These are phyloP conservation scores for Citrus unshiu DNA, from an alignment of 345 rosid genomes.

Conservation along the genomic window DNA sequence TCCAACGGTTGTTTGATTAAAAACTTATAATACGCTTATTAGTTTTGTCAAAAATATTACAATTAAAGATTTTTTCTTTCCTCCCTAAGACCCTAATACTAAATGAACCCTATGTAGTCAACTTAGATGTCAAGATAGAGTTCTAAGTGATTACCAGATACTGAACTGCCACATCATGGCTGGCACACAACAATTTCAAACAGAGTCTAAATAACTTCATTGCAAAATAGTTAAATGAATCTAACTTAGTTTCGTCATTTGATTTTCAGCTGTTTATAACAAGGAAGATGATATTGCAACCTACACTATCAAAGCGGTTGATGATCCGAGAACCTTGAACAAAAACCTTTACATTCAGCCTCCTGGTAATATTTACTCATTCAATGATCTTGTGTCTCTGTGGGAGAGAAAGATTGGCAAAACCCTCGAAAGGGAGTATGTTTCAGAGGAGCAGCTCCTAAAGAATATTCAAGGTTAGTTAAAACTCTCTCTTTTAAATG, in stretches of 20 bases:
- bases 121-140: no score
- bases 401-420: slow-evolving; percentile 65
- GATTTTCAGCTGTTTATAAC: slow-evolving; percentile 39
- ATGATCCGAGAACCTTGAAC: slow-evolving; percentile 60
- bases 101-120: no score
- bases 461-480: slow-evolving; percentile 40
- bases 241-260: not conserved
- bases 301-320: slow-evolving; percentile 48
- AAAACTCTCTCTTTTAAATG: not conserved
- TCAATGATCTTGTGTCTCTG: slow-evolving; percentile 51
- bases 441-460: slow-evolving; percentile 54
- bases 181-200: no score
- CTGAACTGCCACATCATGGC: no score
- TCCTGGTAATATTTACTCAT: slow-evolving; percentile 41
- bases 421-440: slow-evolving; percentile 40
- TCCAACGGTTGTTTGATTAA: no score
- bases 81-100: no score
- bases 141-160: no score
- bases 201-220: no score
- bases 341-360: slow-evolving; percentile 49
- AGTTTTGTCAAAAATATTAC: no score
- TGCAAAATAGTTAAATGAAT: not conserved
- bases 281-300: slow-evolving; percentile 48
- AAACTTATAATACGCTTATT: no score
- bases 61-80: no score